Evolutionary conservation across 306 rosid genomes (phyloP).

Genomic region (Ceratonia siliqua): DNA sequence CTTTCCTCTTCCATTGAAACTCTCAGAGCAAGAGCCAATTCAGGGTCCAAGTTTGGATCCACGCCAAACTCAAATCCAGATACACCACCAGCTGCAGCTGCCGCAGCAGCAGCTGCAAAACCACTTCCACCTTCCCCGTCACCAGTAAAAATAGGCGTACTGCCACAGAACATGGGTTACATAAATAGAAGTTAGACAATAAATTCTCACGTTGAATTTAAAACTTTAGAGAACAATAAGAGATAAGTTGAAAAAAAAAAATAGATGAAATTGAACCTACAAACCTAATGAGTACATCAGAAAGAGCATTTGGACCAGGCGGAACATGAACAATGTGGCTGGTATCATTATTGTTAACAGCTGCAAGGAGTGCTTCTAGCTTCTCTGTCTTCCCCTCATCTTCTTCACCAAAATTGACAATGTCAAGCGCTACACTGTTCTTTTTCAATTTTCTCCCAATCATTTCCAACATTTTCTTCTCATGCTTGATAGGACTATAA

Average conservation of each 20-base stretch:
- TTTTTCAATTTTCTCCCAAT: slow-evolving; percentile 85
- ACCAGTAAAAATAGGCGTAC: slow-evolving; percentile 94
- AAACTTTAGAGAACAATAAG: not conserved
- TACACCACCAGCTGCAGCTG: slow-evolving; percentile 83
- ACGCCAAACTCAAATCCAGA: slow-evolving; percentile 96
- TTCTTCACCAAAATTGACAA: slow-evolving; percentile 88
- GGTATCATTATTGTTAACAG: slow-evolving; percentile 82
- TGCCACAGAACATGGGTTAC: slow-evolving; percentile 36
- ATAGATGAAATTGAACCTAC: slow-evolving; percentile 12
- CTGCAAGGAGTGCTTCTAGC: slow-evolving; percentile 77
- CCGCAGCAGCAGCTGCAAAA: slow-evolving; percentile 88
- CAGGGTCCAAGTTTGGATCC: slow-evolving; percentile 98
- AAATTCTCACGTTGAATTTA: not conserved
- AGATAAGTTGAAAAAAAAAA: not conserved
- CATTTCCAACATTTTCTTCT: slow-evolving; percentile 77
- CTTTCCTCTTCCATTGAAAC: slow-evolving; percentile 99
- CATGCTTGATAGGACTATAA: slow-evolving; percentile 74
- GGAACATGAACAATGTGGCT: slow-evolving; percentile 54
- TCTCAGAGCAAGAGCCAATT: slow-evolving; percentile 96
- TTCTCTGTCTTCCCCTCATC: slow-evolving; percentile 88
- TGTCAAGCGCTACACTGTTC: slow-evolving; percentile 90
- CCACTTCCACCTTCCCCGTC: slow-evolving; percentile 97
- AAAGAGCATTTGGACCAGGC: slow-evolving; percentile 45
- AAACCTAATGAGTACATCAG: slow-evolving; percentile 59
- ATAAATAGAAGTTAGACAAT: not conserved